Base-by-base conservation (phyloP, 2,329 filamentous ascomycete species). In the Aspergillus neoniger region DNA sequence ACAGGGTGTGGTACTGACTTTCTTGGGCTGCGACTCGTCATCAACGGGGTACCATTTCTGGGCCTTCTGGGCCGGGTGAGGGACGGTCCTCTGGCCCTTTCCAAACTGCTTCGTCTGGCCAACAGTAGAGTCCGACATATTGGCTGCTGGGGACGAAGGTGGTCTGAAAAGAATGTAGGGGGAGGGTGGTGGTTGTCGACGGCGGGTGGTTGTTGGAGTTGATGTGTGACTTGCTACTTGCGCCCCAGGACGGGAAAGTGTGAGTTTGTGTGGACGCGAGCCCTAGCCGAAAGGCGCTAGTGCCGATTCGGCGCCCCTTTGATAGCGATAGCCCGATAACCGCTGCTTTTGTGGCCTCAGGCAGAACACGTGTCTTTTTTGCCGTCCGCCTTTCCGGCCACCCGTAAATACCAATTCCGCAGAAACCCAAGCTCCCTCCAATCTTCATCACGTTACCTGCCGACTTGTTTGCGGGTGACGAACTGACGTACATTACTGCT, bases 1-100 rank as follows among this genome's bases (percentile, higher is more conserved):
- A 63, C 61, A 63, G 69, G 65, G 66, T 67, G 67, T 55, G 25
- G 53, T 74, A 91, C 92, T 87, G 88, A 99, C 95, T 91, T 96
- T 94, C 88, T 93, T 96, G 77, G 88, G 87, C 83, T 90, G 84
- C 80, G 86, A 80, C 79, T 94, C 91, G 83, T 97, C 94, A 82
- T 96, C 91, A 79, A 92, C 91, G 81, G 92, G 91, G 86, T 99
- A 99, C 92, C 94, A 99, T 86, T 97, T 98, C 87, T 91, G 88
- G 77, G 94, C 94, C 91, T 96, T 96, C 83, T 96, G 88, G 79
- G 86, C 85, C 82, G 86, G 47, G 47, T 49, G 47, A 25, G 47
- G 92, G 82, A 97, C 89, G 82, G 90, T 87, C 85, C 94, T 89
- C 85, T 91, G 91, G 84, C 91, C 91, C 88, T 95, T 95, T 85